Base-by-base conservation (phyloP, 257 asterid species). In the Cinchona pubescens region DNA sequence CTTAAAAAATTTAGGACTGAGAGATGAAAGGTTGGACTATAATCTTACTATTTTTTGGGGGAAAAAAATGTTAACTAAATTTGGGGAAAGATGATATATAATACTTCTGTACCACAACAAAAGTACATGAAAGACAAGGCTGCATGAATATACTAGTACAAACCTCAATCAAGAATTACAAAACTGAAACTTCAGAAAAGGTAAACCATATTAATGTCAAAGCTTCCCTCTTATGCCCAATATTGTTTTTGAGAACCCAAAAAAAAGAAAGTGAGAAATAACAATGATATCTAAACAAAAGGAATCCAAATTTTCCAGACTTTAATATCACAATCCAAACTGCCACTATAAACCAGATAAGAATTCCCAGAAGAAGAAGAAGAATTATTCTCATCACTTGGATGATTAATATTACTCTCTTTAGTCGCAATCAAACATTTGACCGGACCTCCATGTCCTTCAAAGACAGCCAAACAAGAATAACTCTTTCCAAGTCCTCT, bases 371-470 rank as follows among this genome's bases (percentile, higher is more conserved):
- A 68, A 38, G n/a, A 18, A 63, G 63, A 42, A 7, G 32, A 66
- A 21, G 16, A 23, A 55, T 23, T 56, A 11, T 13, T 29, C n/a
- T 40, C 8, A 73, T 71, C 40, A 7, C 19, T 71, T 3, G 67
- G 55, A 40, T 74, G 14, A 40, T 42, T n/a, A n/a, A n/a, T n/a
- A n/a, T n/a, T 72, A 51, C 14, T 67, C 60, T 86, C 95, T 8
- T 65, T 51, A 29, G 71, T 81, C 14, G 92, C 95, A 0, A 88
- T 74, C 88, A 93, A 85, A 80, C 93, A 91, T 78, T 93, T 93
- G 32, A 93, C 88, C 13, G 98, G 96, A 78, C 96, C 77, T 8
- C 35, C 75, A 40, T 93, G 98, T 76, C 97, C 97, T 73, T 90
- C 90, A 34, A 91, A 70, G 9, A 87, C 90, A 9, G 85, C 93